phyloP scores from a whole-genome alignment of 371 early-diverging fungal species.

The Mucor sp. region DNA sequence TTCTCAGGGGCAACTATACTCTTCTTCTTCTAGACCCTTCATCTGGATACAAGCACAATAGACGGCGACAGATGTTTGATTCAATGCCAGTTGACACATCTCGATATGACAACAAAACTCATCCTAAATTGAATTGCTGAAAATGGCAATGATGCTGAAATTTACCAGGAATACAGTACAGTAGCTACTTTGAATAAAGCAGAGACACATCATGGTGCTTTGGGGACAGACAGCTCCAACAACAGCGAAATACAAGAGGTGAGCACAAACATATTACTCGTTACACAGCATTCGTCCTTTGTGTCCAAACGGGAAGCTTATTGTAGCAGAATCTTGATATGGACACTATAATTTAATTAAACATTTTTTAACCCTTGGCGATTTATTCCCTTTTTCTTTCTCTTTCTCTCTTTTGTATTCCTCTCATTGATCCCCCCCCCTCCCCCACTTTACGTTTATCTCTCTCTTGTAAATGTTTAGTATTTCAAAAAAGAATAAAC shows the following conservation, averaged over 20 bases:
- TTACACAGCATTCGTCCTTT: neutral
- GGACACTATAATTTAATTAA: neutral
- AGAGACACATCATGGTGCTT: too few species aligned
- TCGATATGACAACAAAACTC: too few species aligned
- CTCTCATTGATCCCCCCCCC: neutral
- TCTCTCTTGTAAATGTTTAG: constrained; percentile 23
- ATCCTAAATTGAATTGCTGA: too few species aligned
- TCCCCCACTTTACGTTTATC: constrained; percentile 2
- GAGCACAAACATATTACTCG: neutral
- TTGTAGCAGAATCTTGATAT: neutral
- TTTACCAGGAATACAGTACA: too few species aligned
- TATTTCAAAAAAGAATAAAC: constrained; percentile 25
- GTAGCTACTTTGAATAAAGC: too few species aligned
- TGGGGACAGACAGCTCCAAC: too few species aligned
- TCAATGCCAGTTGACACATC: too few species aligned
- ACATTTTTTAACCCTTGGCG: constrained; percentile 2
- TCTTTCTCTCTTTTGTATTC: neutral
- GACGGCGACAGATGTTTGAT: too few species aligned
- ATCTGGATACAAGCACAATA: too few species aligned
- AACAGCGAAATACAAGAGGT: neutral
- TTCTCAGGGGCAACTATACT: too few species aligned
- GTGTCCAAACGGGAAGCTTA: neutral
- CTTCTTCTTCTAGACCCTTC: too few species aligned
- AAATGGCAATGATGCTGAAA: too few species aligned
- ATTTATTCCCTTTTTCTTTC: constrained; percentile 2